Conservation (phyloP, 2,329 filamentous ascomycete species). For the Alternaria ventricosa region DNA sequence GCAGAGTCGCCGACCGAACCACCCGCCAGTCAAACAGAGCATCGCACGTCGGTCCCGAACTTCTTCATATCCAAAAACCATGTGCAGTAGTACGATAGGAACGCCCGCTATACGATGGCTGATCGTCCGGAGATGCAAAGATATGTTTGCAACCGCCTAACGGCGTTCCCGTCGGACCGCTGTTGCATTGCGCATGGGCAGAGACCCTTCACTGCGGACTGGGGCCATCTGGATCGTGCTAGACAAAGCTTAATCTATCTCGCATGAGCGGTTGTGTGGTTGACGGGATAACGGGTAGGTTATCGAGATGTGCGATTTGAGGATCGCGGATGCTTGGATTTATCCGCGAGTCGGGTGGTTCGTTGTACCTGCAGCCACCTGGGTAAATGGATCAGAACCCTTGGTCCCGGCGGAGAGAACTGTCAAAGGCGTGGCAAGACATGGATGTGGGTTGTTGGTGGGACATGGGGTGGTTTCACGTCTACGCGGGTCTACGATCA, state of each 20-base stretch:
- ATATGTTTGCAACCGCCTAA: background rate
- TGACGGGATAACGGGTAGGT: conserved; percentile 14
- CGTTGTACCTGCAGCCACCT: conserved; percentile 10
- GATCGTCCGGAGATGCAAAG: background rate
- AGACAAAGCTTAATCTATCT: conserved; percentile 8
- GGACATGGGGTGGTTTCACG: background rate
- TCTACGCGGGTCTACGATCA: background rate
- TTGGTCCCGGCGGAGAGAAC: background rate
- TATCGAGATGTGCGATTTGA: background rate
- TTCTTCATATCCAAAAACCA: background rate
- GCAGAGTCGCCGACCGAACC: background rate
- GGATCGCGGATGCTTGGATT: conserved; percentile 4
- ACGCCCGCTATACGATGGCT: background rate
- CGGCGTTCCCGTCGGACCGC: conserved; percentile 1
- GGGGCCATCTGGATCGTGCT: background rate
- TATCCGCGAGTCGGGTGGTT: conserved; percentile 9
- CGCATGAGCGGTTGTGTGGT: background rate
- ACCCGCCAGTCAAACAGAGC: background rate
- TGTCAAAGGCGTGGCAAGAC: background rate
- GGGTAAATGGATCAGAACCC: conserved; percentile 5
- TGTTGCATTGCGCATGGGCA: conserved; percentile 1
- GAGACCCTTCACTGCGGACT: background rate
- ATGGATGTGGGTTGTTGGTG: background rate
- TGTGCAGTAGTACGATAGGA: background rate
- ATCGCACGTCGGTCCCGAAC: background rate